phyloP scores from a whole-genome alignment of 2,329 filamentous ascomycete species.

The Atkinsonella hypoxylon region DNA sequence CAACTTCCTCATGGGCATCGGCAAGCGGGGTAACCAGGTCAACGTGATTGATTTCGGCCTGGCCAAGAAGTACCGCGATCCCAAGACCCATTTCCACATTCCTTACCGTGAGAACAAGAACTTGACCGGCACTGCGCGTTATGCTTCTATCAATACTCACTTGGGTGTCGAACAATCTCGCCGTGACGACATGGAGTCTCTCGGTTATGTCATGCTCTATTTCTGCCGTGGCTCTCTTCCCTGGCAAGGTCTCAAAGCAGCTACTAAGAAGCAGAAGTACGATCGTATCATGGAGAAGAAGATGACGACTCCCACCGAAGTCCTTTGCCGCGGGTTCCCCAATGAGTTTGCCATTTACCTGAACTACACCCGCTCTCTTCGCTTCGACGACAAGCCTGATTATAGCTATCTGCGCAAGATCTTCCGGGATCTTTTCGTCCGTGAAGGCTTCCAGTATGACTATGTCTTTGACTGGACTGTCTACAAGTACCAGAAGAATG shows the following conservation, averaged over 20 bases:
- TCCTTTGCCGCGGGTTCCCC: conserved; percentile 96
- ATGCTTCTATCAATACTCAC: conserved; percentile 98
- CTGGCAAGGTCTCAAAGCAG: conserved; percentile 97
- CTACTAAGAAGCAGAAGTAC: conserved; percentile 99
- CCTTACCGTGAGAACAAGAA: conserved; percentile 99
- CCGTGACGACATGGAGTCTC: conserved; percentile 97
- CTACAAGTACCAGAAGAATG: conserved; percentile 99
- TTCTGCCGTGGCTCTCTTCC: conserved; percentile 98
- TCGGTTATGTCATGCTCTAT: conserved; percentile 99
- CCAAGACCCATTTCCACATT: conserved; percentile 99
- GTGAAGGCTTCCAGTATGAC: conserved; percentile 98
- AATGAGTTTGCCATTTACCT: conserved; percentile 99
- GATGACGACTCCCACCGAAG: conserved; percentile 98
- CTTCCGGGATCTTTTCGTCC: conserved; percentile 98
- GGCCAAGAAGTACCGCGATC: conserved; percentile 99
- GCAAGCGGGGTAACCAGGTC: conserved; percentile 98
- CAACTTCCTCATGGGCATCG: conserved; percentile 99
- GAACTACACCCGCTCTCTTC: conserved; percentile 96
- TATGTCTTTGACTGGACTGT: conserved; percentile 99
- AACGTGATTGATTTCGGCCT: conserved; percentile 99
- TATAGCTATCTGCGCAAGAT: conserved; percentile 99
- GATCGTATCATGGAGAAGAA: conserved; percentile 99
- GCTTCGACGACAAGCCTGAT: conserved; percentile 99
- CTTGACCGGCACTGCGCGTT: conserved; percentile 94
- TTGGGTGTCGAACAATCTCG: conserved; percentile 97